Evolutionary conservation across 805 yeast genomes (phyloP).

Genomic region (Alloascoidea hylecoeti): DNA sequence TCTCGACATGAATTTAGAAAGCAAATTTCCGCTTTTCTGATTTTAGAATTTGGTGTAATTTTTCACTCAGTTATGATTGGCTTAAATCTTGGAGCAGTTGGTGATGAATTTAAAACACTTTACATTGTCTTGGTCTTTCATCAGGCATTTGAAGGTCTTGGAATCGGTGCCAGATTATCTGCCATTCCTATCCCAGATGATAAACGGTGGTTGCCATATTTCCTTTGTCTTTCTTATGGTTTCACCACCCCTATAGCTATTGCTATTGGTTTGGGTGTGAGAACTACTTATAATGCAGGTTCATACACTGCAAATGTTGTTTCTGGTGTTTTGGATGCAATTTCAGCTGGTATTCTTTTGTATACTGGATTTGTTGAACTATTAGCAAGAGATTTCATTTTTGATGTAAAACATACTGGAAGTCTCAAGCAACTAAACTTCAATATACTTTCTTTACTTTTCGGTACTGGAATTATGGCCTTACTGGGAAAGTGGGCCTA

Average conservation of each 20-base stretch:
- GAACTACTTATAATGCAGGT: slow-evolving; percentile 38
- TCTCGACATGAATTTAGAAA: slow-evolving; percentile 16
- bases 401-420: slow-evolving; percentile 24
- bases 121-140: slow-evolving; percentile 60
- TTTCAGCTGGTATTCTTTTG: slow-evolving; percentile 58
- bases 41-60: slow-evolving; percentile 58
- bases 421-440: slow-evolving; percentile 25
- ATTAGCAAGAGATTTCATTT: slow-evolving; percentile 60
- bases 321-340: slow-evolving; percentile 52
- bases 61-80: slow-evolving; percentile 72
- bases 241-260: slow-evolving; percentile 56
- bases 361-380: slow-evolving; percentile 67
- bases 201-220: slow-evolving; percentile 34
- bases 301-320: slow-evolving; percentile 39
- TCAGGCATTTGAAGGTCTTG: slow-evolving; percentile 70
- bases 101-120: slow-evolving; percentile 48
- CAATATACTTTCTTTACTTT: slow-evolving; percentile 26
- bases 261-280: slow-evolving; percentile 66
- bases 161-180: slow-evolving; percentile 60
- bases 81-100: slow-evolving; percentile 47
- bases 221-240: slow-evolving; percentile 33
- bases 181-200: slow-evolving; percentile 37
- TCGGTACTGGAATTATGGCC: slow-evolving; percentile 63
- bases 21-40: slow-evolving; percentile 31
- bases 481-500: slow-evolving; percentile 67